Evolutionary conservation across 345 rosid genomes (phyloP), one percentile per base, ranked within the genome.

Genomic region (Populus pruinosa): DNA sequence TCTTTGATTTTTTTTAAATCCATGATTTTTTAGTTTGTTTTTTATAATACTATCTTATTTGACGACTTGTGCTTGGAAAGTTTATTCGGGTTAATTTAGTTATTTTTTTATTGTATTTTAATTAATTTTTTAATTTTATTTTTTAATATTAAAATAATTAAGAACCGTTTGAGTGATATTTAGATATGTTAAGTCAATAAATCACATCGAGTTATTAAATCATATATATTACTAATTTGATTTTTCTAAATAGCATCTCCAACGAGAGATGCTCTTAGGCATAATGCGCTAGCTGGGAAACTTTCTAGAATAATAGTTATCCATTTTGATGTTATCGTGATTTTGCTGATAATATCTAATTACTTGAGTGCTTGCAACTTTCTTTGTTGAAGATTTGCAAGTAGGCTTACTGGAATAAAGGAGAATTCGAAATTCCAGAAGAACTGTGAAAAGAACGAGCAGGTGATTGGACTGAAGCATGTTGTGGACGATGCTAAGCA

Each of bases 401-500:
- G 88, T 31, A 91, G 93, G 83, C 91, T 96, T 70, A 89, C 92
- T 16, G 98, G 99, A 74, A 96, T 96, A 64, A 91, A 92, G 79
- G 99, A 96, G 84, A 93, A 96, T 62, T 75, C 83, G 23, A 96
- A 96, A 72, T 96, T 96, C 86, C 92, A 85, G 75, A 96, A 93
- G 88, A 86, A 74, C 75, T 77, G 76, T 75, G 83, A 79, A 67
- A 83, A 78, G 69, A 81, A 55, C 41, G 93, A 89, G 62, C 93
- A 82, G 71, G 79, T 71, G 56, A 69, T 90, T 13, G 98, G 99
- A 49, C 85, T 93, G 59, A 87, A 88, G 83, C 89, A 83, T 70
- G 92, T 92, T 17, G 97, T 96, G 67, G 88, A 93, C 41, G 87
- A 87, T 73, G 96, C 97, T 59, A 96, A 93, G 93, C 86, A 93